Base-by-base conservation (phyloP, 1,284 basidiomycete genomes). In the Cystobasidiaceae sp. region DNA sequence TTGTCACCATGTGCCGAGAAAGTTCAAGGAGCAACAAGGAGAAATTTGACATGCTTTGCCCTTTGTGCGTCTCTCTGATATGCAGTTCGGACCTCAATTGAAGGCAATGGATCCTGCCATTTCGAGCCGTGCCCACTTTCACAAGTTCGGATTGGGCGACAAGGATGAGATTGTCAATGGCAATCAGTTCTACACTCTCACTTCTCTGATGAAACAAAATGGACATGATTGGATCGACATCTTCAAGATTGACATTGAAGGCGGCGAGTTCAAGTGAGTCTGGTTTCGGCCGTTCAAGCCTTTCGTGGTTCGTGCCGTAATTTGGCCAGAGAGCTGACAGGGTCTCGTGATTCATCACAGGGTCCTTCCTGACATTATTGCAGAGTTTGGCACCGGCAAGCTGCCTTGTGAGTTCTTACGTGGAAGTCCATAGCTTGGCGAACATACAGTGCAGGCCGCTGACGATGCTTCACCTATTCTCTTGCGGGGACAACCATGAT, bases 161-260 rank as follows among this genome's bases (percentile, higher is more conserved):
- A 46, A 49, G 30, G 61, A 64, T 21, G 52, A 56, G 25, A 44
- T 50, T 4, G 41, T 43, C n/a, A 52, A 48, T 25, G 51, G 61
- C 15, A 43, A 55, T 37, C 51, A 64, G 52, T 64, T 64, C 44
- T 39, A 48, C 8, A 64, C 61, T 21, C 44, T 64, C 8, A 58
- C 43, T 25, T 45, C 62, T 19, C 52, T 62, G 17, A 67, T 67
- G 66, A 55, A 57, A 28, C 49, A 63, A 8, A 64, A 63, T 30
- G 60, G 66, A 28, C 60, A 63, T 32, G 44, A 54, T 1, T 63
- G 62, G 51, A 63, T 67, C 34, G 66, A 67, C 45, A 54, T 67
- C 3, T 54, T 64, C 28, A 55, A 59, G 32, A 48, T 62, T 28
- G 59, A 61, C 32, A 37, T 63, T 0, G 66, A 67, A 32, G 66